Evolutionary conservation across 352 stramenopile species (phyloP), one percentile per base, ranked within the genome.

Genomic region (Elongisporangium prolatum): DNA sequence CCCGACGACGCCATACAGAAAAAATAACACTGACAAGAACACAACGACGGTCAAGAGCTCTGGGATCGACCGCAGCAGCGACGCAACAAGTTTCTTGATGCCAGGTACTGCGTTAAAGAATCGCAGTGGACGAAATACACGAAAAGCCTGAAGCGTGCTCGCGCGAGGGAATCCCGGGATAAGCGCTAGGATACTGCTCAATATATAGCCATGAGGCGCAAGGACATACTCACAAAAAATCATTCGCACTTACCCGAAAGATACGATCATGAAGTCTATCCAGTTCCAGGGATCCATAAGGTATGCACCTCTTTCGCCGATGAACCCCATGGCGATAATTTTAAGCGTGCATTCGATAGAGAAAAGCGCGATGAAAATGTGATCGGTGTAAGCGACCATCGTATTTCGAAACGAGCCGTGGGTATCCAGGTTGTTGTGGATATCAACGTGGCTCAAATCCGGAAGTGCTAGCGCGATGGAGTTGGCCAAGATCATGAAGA

Each of bases 261-360:
- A 71, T 1, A 97, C 89, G 38, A 97, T 83, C 20, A 93, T 68
- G 60, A 96, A 96, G 63, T 97, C 89, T 38, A 97, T 79, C 61
- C 86, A 84, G 63, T 97, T 97, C 88, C 89, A 97, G 22, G 77
- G 68, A 56, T 97, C 77, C 62, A 80, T 81, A 7, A 95, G 65
- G 62, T 96, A 97, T 16, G 68, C 67, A 8, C 81, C 80, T 3
- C 73, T 52, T 40, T 86, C 80, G 21, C 72, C 58, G 44, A 88
- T 65, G 48, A 88, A 71, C n/a, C 86, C 88, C 72, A 95, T 84
- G 47, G 84, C 84, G 55, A 96, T 74, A 34, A 97, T 84, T 70
- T 98, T 98, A 21, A 98, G 57, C 21, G 74, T 60, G 59, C 72
- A 91, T 64, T 98, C 91, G 51, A 93, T 60, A 4, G 80, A 76